Percentiles rank a stretch among this genome's conserved stretches.
Evolutionary conservation across 768 basidiomycete genomes (phyloP).

Genomic region (Pisolithus microcarpus): DNA sequence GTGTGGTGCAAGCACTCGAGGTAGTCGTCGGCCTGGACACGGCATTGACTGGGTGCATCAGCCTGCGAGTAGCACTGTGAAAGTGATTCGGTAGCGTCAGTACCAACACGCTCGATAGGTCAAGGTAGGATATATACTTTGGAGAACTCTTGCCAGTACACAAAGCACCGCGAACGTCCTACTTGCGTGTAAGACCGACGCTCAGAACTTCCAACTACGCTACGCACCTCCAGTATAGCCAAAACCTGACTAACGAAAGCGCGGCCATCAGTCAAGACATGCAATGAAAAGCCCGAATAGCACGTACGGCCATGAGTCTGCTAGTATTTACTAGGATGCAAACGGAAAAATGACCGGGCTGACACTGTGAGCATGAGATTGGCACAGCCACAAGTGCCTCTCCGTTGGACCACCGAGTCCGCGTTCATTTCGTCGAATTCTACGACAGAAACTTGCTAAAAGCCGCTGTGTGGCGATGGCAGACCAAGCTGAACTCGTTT

Average conservation of each 20-base stretch:
- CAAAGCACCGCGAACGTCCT: slow-evolving; percentile 85
- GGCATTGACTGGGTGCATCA: slow-evolving; percentile 68
- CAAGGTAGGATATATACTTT: slow-evolving; percentile 36
- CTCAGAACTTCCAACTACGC: neutral
- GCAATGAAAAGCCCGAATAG: neutral
- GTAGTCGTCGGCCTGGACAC: slow-evolving; percentile 73
- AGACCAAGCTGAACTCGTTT: slow-evolving; percentile 52
- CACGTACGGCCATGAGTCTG: slow-evolving; percentile 34
- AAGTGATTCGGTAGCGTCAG: slow-evolving; percentile 1
- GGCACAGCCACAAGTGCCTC: slow-evolving; percentile 18
- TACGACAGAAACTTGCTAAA: neutral
- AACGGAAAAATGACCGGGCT: slow-evolving; percentile 11
- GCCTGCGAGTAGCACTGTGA: slow-evolving; percentile 78
- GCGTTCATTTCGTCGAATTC: slow-evolving; percentile 1
- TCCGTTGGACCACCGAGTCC: no score
- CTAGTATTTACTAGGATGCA: slow-evolving; percentile 5
- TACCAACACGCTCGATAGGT: neutral
- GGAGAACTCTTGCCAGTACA: slow-evolving; percentile 87
- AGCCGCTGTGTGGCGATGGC: slow-evolving; percentile 31
- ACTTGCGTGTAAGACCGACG: neutral
- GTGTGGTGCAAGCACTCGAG: slow-evolving; percentile 85
- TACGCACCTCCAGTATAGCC: slow-evolving; percentile 54
- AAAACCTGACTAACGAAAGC: slow-evolving; percentile 49
- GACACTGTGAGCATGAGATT: slow-evolving; percentile 2
- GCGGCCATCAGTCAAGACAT: slow-evolving; percentile 8